phyloP scores from a whole-genome alignment of 1,284 basidiomycete species.

The Cryptococcus floricola region DNA sequence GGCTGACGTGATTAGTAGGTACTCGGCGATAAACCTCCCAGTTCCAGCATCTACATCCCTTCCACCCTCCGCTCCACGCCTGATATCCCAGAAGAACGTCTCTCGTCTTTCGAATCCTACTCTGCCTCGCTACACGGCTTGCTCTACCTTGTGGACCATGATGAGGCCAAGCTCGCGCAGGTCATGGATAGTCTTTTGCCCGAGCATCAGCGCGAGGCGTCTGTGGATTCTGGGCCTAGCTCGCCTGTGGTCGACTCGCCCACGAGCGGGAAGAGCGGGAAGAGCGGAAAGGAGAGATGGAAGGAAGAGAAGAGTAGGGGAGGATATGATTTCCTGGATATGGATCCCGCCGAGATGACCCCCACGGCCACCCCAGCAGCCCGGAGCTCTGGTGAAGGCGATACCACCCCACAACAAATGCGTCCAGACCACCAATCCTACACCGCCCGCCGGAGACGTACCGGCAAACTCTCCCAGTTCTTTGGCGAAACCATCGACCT shows the following conservation, averaged over 20 bases:
- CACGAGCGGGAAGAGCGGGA: too few species aligned
- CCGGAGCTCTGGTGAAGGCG: not conserved
- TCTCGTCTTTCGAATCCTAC: not conserved
- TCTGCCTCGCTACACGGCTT: slow-evolving; percentile 23
- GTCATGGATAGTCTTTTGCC: slow-evolving; percentile 29
- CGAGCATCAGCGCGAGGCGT: not conserved
- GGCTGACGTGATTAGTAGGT: slow-evolving; percentile 5
- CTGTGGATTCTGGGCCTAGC: too few species aligned
- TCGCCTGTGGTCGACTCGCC: too few species aligned
- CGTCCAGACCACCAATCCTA: slow-evolving; percentile 3
- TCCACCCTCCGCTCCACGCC: not conserved
- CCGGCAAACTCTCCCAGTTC: slow-evolving; percentile 30
- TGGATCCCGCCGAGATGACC: not conserved
- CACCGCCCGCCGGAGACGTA: slow-evolving; percentile 15
- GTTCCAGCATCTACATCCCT: slow-evolving; percentile 15
- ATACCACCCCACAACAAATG: not conserved
- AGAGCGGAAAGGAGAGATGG: too few species aligned
- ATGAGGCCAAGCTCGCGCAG: slow-evolving; percentile 21
- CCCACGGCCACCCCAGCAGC: too few species aligned
- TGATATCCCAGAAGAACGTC: not conserved
- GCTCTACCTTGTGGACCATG: slow-evolving; percentile 32
- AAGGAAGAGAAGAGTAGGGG: too few species aligned
- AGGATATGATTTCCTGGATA: not conserved
- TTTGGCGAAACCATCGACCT: slow-evolving; percentile 29
- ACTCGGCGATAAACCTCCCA: slow-evolving; percentile 31